Base-by-base conservation (phyloP, 192 early-diverging fungal species). In the Anaeromyces robustus region DNA sequence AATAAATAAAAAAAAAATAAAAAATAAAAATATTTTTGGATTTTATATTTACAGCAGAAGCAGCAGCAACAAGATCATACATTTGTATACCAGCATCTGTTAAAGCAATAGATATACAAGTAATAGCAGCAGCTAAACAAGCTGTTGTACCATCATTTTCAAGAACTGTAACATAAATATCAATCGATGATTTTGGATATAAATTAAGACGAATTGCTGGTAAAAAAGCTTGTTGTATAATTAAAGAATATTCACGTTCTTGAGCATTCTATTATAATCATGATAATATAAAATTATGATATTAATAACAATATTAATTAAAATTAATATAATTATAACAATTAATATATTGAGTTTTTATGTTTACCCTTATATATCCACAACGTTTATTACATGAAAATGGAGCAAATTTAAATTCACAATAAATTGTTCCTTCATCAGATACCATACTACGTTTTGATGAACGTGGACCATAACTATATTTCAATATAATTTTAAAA, bases 11-110 rank as follows among this genome's bases (percentile, higher is more conserved):
- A 79, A 29, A 30, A 81, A 43, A n/a, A 1, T 59, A 28, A 79
- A 39, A 32, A 32, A 32, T 7, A 32, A 32, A 32, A 32, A 11
- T 7, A 32, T 32, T 7, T 32, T 32, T 11, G 11, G 16, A 14
- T 14, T 14, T 13, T 14, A 68, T n/a, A 68, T 84, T 80, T 88
- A 91, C 91, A n/a, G 90, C 91, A 18, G 94, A 87, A 79, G 88
- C 91, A 18, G 90, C 94, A 12, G 91, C 90, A 12, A 96, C 94
- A n/a, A 87, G 84, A 85, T 96, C 94, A 68, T 86, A 81, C 93
- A 96, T 94, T 83, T 95, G 93, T 79, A 96, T 93, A 22, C 94
- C 94, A 18, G 94, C 94, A 86, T 96, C 93, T 16, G 93, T 92
- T 18, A 96, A 80, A 0, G 91, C 91, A 0, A 87, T 85, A 16